Evolutionary conservation across 225 moss, liverwort and hornwort species (phyloP).

Genomic region (Pseudisothecium myosuroides): DNA sequence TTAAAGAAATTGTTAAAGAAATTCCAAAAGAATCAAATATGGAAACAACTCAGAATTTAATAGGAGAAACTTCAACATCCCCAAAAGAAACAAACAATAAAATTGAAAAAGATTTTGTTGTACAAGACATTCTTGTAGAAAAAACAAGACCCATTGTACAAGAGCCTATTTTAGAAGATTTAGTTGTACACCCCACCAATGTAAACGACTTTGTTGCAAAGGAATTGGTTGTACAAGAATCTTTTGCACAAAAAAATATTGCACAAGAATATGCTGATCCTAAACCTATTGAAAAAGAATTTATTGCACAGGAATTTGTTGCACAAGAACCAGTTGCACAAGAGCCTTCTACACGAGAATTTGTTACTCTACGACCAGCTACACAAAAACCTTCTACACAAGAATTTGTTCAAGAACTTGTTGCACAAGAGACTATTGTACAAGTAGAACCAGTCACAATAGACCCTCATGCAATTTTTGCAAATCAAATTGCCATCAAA

Average conservation of each 20-base stretch:
- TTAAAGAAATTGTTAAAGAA: neutral
- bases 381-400: too few relatives aligned
- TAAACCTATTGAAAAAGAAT: neutral
- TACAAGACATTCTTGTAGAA: too few relatives aligned
- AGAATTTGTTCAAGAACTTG: neutral
- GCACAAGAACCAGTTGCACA: neutral
- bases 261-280: neutral
- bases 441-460: neutral
- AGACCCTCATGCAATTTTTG: too few relatives aligned
- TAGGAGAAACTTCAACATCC: neutral
- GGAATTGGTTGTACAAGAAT: neutral
- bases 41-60: neutral
- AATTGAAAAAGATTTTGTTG: neutral
- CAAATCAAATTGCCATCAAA: too few relatives aligned
- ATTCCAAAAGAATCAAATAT: neutral
- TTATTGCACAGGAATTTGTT: neutral
- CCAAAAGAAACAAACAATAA: neutral
- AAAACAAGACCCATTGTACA: neutral
- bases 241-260: neutral
- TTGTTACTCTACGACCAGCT: neutral
- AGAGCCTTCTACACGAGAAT: neutral
- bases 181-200: fast-evolving
- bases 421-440: neutral
- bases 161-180: neutral
- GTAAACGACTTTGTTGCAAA: neutral